Evolutionary conservation across 331 rosid species (phyloP), one percentile per base, ranked within the genome.

Genomic region (Quercus lobata): DNA sequence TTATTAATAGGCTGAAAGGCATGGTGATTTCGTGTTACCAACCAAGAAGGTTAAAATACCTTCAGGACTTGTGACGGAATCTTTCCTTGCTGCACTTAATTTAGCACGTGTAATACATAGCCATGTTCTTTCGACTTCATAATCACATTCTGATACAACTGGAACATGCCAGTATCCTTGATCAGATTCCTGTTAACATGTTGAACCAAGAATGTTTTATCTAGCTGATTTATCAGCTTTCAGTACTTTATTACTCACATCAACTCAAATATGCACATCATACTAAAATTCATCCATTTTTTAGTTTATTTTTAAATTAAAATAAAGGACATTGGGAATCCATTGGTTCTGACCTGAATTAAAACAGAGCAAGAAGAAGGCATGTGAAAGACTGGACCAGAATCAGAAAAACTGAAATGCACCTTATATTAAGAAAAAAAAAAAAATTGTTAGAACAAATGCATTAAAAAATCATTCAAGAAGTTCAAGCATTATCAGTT

Each of bases 361-460:
- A 94, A 92, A 76, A 94, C 91, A 57, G 98, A 94, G 86, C 92
- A 92, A 49, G 97, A 92, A 87, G 98, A 95, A n/a, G 97, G 98
- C 95, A 94, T 86, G 83, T 92, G 93, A 87, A 94, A 92, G 76
- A 85, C 92, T 10, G 91, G 97, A 85, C 97, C 97, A 49, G 83
- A 56, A 73, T 87, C 90, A 77, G 97, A 76, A 83, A 94, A 94
- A 81, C 85, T 84, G 84, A 92, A 94, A 72, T 68, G 97, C 63
- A 94, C 98, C 98, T 94, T 83, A 62, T 56, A 84, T 85, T 78
- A 63, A 44, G 14, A 2, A 22, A 53, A 53, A 84, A 12, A 62
- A 70, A 85, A 7, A 76, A 3, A 63, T 83, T 12, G 73, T 74
- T 35, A 85, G 76, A 53, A 46, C 18, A 77, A 46, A 25, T 49